phyloP scores from a whole-genome alignment of 2,329 filamentous ascomycete species.

The Botrytis squamosa region DNA sequence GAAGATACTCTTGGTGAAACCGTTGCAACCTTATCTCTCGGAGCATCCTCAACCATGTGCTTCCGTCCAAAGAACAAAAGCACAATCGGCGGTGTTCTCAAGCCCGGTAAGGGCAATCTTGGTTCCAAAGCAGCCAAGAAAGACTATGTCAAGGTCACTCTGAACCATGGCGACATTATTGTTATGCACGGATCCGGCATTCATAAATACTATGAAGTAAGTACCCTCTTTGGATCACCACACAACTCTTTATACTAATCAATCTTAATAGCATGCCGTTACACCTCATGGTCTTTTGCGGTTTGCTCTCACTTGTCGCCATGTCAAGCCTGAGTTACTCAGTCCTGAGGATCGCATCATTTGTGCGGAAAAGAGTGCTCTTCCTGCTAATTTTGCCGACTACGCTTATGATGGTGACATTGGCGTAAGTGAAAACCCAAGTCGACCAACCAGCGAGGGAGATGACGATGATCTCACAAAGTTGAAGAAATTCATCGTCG shows the following conservation, averaged over 20 bases:
- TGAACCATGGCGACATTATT: constrained; percentile 63
- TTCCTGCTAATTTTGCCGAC: constrained; percentile 39
- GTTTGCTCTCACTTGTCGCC: constrained; percentile 57
- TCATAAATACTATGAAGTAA: constrained; percentile 57
- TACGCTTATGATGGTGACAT: constrained; percentile 39
- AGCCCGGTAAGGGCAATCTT: background rate
- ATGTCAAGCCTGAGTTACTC: constrained; percentile 49
- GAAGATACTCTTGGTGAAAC: constrained; percentile 61
- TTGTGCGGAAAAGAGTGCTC: constrained; percentile 12
- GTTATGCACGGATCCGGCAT: constrained; percentile 61
- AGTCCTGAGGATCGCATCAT: constrained; percentile 30
- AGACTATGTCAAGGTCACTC: constrained; percentile 42
- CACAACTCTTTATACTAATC: constrained; percentile 27
- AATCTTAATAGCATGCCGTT: constrained; percentile 48
- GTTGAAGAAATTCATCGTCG: background rate
- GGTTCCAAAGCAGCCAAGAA: constrained; percentile 34
- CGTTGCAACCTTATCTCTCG: constrained; percentile 61
- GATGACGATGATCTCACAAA: background rate
- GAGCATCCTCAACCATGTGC: constrained; percentile 49
- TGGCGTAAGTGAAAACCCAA: constrained; percentile 18
- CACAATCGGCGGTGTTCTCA: constrained; percentile 25
- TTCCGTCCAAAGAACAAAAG: constrained; percentile 53
- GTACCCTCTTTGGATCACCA: constrained; percentile 22
- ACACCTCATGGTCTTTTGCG: constrained; percentile 50
- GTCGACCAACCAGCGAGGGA: background rate